Evolutionary conservation across 129 eudicot genomes (phyloP).

Genomic region (Lactuca saligna): DNA sequence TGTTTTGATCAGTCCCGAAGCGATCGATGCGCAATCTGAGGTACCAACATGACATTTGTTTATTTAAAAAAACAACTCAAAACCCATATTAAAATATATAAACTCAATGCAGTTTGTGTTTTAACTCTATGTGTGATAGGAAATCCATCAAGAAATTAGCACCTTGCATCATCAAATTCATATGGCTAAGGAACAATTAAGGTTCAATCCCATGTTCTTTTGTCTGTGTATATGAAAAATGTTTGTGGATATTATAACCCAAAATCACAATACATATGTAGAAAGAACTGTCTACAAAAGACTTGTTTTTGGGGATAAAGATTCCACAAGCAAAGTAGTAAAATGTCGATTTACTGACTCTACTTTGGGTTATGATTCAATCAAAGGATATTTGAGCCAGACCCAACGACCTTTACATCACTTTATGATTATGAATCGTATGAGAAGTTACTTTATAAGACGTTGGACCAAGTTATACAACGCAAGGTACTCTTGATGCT

Average conservation of each 20-base stretch:
- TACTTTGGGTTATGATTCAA: conserved; percentile 19
- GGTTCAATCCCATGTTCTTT: conserved; percentile 29
- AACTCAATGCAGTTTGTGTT: conserved; percentile 2
- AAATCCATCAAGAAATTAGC: conserved; percentile 58
- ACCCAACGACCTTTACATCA: conserved; percentile 49
- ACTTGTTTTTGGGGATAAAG: background rate
- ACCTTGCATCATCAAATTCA: conserved; percentile 57
- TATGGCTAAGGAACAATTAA: conserved; percentile 56
- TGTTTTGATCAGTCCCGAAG: conserved; percentile 33
- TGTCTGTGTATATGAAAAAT: background rate
- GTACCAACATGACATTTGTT: conserved; percentile 31
- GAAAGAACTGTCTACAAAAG: background rate
- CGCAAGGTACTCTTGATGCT: conserved; percentile 49
- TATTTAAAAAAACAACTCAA: conserved; percentile 3
- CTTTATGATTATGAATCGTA: conserved; percentile 52
- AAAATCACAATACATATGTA: conserved; percentile 6
- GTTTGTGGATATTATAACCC: background rate
- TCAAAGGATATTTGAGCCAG: conserved; percentile 67
- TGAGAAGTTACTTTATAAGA: conserved; percentile 53
- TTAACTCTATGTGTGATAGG: conserved; percentile 33
- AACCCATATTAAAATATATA: background rate
- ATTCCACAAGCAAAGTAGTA: background rate
- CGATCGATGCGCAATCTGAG: conserved; percentile 50
- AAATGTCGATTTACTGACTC: conserved; percentile 11
- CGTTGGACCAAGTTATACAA: conserved; percentile 53